Evolutionary conservation across 371 early-diverging fungal species (phyloP).

Genomic region (Rhizopus microsporus): DNA sequence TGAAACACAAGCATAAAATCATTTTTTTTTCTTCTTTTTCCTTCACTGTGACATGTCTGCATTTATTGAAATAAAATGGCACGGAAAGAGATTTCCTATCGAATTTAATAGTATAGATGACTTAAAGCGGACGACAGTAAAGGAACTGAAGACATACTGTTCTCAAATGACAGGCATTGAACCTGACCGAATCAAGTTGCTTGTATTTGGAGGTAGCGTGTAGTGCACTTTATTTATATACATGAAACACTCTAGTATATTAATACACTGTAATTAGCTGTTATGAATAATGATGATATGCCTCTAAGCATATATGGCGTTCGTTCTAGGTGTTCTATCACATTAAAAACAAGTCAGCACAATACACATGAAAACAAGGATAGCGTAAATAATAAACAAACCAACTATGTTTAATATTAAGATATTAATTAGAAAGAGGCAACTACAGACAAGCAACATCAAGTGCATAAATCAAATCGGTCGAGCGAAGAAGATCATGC

Average conservation of each 20-base stretch:
- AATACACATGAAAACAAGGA: slow-evolving; percentile 2
- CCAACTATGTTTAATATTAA: background rate
- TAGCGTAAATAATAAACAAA: background rate
- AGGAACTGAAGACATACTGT: slow-evolving; percentile 32
- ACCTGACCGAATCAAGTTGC: slow-evolving; percentile 21
- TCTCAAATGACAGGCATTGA: slow-evolving; percentile 31
- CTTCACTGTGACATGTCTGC: slow-evolving; percentile 12
- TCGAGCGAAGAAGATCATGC: slow-evolving; percentile 4
- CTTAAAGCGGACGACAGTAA: slow-evolving; percentile 27
- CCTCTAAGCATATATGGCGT: slow-evolving; percentile 19
- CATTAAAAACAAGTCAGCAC: background rate
- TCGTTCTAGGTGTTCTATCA: slow-evolving; percentile 14
- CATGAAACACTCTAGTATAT: background rate
- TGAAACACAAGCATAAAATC: background rate
- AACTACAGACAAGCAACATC: background rate
- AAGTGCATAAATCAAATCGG: background rate
- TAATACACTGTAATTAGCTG: slow-evolving; percentile 1
- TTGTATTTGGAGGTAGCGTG: slow-evolving; percentile 43
- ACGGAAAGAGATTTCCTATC: slow-evolving; percentile 27
- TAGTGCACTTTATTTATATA: background rate
- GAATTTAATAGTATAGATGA: slow-evolving; percentile 26
- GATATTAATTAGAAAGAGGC: background rate
- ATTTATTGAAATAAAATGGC: slow-evolving; percentile 31
- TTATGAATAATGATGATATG: slow-evolving; percentile 18
- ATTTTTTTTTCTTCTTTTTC: background rate